Percentiles rank a stretch among this genome's conserved stretches.
phyloP scores from a whole-genome alignment of 78 protist genomes.

The Guillardia theta region DNA sequence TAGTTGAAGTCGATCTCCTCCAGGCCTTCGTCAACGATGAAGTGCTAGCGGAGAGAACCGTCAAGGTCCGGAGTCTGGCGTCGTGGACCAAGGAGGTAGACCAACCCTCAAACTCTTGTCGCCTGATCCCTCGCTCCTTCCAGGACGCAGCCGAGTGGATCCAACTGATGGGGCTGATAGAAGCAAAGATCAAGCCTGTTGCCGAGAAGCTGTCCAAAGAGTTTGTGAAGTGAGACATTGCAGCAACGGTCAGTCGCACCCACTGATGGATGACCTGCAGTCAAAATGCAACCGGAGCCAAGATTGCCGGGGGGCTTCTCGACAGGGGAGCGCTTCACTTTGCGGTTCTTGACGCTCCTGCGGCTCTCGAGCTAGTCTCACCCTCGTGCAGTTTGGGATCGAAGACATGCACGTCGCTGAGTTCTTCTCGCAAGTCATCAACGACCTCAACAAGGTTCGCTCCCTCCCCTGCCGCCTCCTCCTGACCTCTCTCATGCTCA shows the following conservation, averaged over 20 bases:
- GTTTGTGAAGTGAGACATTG: too few species aligned
- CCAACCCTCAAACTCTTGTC: too few species aligned
- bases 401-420: neutral
- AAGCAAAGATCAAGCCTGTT: neutral
- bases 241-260: too few species aligned
- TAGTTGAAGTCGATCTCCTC: too few species aligned
- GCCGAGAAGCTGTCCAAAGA: neutral
- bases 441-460: neutral
- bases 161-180: neutral
- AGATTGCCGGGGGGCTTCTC: neutral
- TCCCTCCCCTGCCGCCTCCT: too few species aligned
- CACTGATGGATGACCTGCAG: too few species aligned
- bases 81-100: slow-evolving; percentile 1
- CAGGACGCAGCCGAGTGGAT: neutral
- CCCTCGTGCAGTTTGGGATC: too few species aligned
- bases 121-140: too few species aligned
- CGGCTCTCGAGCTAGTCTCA: too few species aligned
- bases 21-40: neutral
- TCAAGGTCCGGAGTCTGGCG: neutral
- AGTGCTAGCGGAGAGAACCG: neutral
- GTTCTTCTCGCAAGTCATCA: neutral
- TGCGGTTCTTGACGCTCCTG: too few species aligned
- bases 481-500: too few species aligned
- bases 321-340: neutral
- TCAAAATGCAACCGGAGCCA: neutral